A percentile compares a stretch with the other conserved stretches of the same genome.
Conservation (phyloP, 1,284 basidiomycete genomes). For the Trametes pubescens region DNA sequence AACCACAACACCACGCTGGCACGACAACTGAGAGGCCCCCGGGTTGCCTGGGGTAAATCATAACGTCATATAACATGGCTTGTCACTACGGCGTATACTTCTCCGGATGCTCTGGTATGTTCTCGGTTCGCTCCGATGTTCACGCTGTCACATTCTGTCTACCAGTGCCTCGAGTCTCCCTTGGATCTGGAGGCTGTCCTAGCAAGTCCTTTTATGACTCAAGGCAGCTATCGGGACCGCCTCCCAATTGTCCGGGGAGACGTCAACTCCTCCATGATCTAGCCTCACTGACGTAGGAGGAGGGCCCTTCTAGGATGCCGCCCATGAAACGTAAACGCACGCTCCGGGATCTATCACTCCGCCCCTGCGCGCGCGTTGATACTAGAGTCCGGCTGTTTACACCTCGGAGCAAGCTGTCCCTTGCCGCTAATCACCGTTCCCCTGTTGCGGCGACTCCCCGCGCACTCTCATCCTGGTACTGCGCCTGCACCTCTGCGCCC, state of each 20-base stretch:
- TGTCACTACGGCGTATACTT: neutral
- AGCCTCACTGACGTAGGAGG: constrained; percentile 6
- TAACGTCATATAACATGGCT: neutral
- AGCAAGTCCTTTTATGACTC: constrained; percentile 1
- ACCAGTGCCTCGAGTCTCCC: neutral
- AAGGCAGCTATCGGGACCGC: neutral
- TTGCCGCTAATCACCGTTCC: constrained; percentile 22
- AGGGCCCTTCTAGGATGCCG: constrained; percentile 8
- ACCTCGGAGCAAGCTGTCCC: constrained; percentile 13
- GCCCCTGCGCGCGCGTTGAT: constrained; percentile 20
- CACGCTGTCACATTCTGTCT: neutral
- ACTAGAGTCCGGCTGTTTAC: constrained; percentile 12
- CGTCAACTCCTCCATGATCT: neutral
- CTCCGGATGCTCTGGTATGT: neutral
- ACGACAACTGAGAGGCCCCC: neutral
- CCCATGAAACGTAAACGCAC: constrained; percentile 24
- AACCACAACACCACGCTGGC: no score
- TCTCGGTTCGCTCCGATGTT: neutral
- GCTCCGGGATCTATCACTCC: constrained; percentile 25
- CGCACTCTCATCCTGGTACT: constrained; percentile 16
- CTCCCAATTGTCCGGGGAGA: neutral
- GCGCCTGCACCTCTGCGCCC: constrained; percentile 14
- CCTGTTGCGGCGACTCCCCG: constrained; percentile 4
- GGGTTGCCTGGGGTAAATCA: neutral
- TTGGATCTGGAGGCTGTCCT: neutral